Percentiles rank a stretch among this genome's conserved stretches.
phyloP scores from a whole-genome alignment of 495 filamentous ascomycete genomes.

The Physcia stellaris region DNA sequence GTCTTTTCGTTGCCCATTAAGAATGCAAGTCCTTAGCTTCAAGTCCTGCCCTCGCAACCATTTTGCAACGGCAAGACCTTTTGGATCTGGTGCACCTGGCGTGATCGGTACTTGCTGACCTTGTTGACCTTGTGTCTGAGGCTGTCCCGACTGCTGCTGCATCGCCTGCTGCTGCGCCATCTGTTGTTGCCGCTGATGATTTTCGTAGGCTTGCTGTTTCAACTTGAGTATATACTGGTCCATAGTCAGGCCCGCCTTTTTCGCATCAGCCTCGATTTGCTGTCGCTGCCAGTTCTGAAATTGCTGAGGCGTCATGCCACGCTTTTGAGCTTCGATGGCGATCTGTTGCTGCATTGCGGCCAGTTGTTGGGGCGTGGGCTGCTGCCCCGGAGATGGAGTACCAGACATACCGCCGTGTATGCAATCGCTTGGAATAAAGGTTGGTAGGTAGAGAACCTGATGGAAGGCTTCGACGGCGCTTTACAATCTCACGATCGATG shows the following conservation, averaged over 20 bases:
- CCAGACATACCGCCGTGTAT: slow-evolving; percentile 31
- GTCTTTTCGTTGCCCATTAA: slow-evolving; percentile 94
- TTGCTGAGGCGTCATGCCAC: slow-evolving; percentile 62
- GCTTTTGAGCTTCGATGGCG: slow-evolving; percentile 57
- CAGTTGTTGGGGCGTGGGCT: slow-evolving; percentile 78
- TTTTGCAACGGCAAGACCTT: slow-evolving; percentile 77
- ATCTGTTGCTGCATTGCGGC: slow-evolving; percentile 72
- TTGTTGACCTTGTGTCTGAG: slow-evolving; percentile 18
- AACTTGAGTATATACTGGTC: slow-evolving; percentile 52
- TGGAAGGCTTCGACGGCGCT: too few species aligned
- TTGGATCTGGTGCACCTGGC: slow-evolving; percentile 65
- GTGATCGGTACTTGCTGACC: slow-evolving; percentile 38
- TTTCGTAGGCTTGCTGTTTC: slow-evolving; percentile 47
- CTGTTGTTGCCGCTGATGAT: slow-evolving; percentile 33
- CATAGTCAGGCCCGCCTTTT: slow-evolving; percentile 46
- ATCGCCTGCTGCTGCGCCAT: slow-evolving; percentile 27
- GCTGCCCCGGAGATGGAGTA: slow-evolving; percentile 35
- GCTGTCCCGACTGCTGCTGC: slow-evolving; percentile 4
- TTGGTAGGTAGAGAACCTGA: too few species aligned
- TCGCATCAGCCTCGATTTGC: slow-evolving; percentile 46
- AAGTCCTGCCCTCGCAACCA: slow-evolving; percentile 76
- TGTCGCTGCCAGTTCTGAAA: slow-evolving; percentile 48
- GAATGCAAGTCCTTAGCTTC: slow-evolving; percentile 82
- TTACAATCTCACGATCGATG: too few species aligned
- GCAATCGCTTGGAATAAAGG: too few species aligned